phyloP scores from a whole-genome alignment of 2,329 filamentous ascomycete species.

The Blastomyces parvus region DNA sequence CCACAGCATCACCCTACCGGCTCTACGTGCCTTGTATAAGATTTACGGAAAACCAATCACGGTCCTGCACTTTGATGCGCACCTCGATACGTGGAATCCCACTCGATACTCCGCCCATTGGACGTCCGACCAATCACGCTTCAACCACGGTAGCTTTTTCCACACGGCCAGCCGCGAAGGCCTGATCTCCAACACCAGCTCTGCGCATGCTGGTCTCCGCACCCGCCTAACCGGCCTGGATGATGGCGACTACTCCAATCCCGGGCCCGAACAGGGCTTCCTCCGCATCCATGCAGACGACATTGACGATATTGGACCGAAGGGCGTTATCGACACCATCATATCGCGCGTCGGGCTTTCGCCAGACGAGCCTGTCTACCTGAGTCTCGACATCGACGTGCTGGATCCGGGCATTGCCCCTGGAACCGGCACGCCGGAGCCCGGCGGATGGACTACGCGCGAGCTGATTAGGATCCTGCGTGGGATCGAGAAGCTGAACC shows the following conservation, averaged over 20 bases:
- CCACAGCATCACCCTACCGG: constrained; percentile 60
- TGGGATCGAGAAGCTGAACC: constrained; percentile 68
- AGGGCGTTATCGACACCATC: constrained; percentile 61
- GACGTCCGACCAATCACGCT: constrained; percentile 59
- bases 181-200: constrained; percentile 62
- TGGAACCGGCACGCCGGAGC: constrained; percentile 79
- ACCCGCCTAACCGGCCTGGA: constrained; percentile 61
- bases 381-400: constrained; percentile 73
- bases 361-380: constrained; percentile 66
- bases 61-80: constrained; percentile 67
- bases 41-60: constrained; percentile 54
- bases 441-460: constrained; percentile 81
- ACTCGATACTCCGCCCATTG: constrained; percentile 67
- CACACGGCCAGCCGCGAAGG: constrained; percentile 77
- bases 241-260: constrained; percentile 58
- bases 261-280: constrained; percentile 67
- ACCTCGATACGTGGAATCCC: constrained; percentile 80
- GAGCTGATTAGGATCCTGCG: constrained; percentile 77
- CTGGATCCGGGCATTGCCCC: constrained; percentile 62
- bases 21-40: constrained; percentile 55
- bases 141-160: constrained; percentile 88
- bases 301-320: constrained; percentile 69
- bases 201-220: constrained; percentile 73
- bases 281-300: constrained; percentile 72
- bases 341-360: constrained; percentile 55